A percentile compares a stretch with the other conserved stretches of the same genome.
These are phyloP conservation scores for Setaria italica DNA, from an alignment of 202 grass and related monocot genomes.

Conservation along the genomic window DNA sequence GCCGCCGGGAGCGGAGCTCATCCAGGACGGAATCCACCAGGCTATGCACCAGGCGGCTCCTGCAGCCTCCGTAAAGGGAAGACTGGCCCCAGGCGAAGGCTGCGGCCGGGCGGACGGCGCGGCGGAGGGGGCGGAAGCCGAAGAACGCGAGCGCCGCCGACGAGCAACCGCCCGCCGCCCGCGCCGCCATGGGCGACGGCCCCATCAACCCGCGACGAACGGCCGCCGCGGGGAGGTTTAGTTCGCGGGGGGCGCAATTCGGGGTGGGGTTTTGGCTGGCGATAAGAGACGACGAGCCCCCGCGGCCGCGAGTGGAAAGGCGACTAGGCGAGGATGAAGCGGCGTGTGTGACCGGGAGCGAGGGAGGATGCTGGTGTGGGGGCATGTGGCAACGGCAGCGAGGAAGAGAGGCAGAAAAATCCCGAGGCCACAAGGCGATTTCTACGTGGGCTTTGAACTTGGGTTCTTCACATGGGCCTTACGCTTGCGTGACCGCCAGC, in stretches of 20 bases:
- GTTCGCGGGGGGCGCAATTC: neutral
- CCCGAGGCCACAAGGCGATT: neutral
- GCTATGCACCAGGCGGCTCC: constrained; percentile 48
- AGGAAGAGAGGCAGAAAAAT: neutral
- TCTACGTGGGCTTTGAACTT: neutral
- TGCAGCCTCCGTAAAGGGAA: constrained; percentile 28
- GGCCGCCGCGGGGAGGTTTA: constrained; percentile 14
- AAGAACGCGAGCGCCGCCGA: constrained; percentile 61
- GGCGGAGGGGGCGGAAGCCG: constrained; percentile 46
- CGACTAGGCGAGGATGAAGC: constrained; percentile 21
- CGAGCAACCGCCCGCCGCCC: constrained; percentile 53
- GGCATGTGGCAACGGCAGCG: neutral
- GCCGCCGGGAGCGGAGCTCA: constrained; percentile 64
- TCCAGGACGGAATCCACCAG: constrained; percentile 68
- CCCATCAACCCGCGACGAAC: constrained; percentile 26
- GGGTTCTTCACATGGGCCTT: neutral
- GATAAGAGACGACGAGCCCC: constrained; percentile 43
- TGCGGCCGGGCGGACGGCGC: constrained; percentile 45
- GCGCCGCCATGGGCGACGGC: constrained; percentile 57
- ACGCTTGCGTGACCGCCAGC: too few species aligned
- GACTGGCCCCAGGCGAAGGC: constrained; percentile 32
- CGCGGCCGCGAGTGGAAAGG: constrained; percentile 21
- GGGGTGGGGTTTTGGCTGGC: constrained; percentile 25
- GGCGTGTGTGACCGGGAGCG: neutral
- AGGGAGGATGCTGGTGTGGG: neutral